Conservation (phyloP, 176 grass and related monocot genomes). For the Oryza meyeriana region DNA sequence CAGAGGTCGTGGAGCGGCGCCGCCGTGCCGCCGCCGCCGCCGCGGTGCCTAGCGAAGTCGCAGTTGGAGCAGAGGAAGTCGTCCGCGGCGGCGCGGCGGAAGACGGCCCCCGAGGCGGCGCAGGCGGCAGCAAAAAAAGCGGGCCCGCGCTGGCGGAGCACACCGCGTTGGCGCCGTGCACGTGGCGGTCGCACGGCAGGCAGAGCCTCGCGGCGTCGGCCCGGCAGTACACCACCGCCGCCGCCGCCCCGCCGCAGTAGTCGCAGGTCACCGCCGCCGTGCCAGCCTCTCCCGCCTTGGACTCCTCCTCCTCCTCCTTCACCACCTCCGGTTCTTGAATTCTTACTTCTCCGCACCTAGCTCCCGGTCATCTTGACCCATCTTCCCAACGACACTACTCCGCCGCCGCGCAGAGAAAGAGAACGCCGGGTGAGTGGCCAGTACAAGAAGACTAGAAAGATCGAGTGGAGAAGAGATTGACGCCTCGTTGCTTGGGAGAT, state of each 20-base stretch:
- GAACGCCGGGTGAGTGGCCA: not conserved
- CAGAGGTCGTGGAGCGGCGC: conserved; percentile 27
- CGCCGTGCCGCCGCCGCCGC: too few relatives aligned
- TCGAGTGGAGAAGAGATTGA: not conserved
- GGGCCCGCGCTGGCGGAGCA: conserved; percentile 82
- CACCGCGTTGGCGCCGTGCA: conserved; percentile 93
- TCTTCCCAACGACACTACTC: not conserved
- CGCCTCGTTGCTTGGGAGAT: conserved; percentile 28
- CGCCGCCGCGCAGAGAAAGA: too few relatives aligned
- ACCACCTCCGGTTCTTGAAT: not conserved
- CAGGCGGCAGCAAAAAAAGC: conserved; percentile 76
- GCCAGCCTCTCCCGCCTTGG: not conserved
- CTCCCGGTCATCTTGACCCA: conserved; percentile 17
- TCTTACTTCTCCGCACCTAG: not conserved
- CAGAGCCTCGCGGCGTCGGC: conserved; percentile 80
- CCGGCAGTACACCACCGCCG: conserved; percentile 71
- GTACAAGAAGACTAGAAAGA: too few relatives aligned
- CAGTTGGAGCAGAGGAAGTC: conserved; percentile 83
- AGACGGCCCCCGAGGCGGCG: conserved; percentile 42
- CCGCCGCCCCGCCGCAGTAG: conserved; percentile 47
- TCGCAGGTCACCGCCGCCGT: conserved; percentile 47
- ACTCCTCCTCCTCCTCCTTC: too few relatives aligned
- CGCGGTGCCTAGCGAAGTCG: conserved; percentile 62
- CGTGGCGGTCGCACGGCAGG: conserved; percentile 76
- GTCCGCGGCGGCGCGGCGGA: conserved; percentile 33